Conservation (phyloP, 768 basidiomycete species). For the Kwoniella dejecticola region DNA sequence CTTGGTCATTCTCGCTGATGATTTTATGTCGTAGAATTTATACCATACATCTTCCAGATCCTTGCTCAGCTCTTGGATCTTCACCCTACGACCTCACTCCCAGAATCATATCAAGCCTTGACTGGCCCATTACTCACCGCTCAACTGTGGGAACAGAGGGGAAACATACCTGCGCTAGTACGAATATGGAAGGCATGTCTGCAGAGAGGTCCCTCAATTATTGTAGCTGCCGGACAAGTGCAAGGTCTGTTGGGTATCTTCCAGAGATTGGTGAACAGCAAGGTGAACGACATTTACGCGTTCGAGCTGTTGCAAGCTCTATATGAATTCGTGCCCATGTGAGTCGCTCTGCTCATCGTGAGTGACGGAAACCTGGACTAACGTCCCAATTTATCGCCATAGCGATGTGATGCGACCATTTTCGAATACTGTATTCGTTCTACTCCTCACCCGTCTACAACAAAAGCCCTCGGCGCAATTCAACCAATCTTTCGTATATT, state of each 20-base stretch:
- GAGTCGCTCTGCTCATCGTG: conserved; percentile 56
- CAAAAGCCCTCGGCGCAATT: conserved; percentile 86
- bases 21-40: conserved; percentile 69
- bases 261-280: conserved; percentile 83
- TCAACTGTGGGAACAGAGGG: conserved; percentile 86
- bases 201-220: conserved; percentile 66
- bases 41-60: conserved; percentile 96
- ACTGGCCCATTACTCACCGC: conserved; percentile 83
- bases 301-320: conserved; percentile 84
- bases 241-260: conserved; percentile 83
- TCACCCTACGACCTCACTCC: conserved; percentile 64
- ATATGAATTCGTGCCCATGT: conserved; percentile 73
- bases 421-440: conserved; percentile 69
- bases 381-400: neutral
- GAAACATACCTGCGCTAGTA: conserved; percentile 90
- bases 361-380: no score
- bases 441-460: conserved; percentile 82
- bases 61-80: conserved; percentile 92
- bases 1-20: neutral
- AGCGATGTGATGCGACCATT: conserved; percentile 71
- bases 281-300: conserved; percentile 82
- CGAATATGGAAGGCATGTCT: conserved; percentile 83
- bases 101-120: conserved; percentile 73
- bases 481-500: conserved; percentile 76
- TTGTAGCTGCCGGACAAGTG: conserved; percentile 72